These are phyloP conservation scores for Boletellus deceptivus DNA, from an alignment of 1,284 basidiomycete species.

Conservation along the genomic window DNA sequence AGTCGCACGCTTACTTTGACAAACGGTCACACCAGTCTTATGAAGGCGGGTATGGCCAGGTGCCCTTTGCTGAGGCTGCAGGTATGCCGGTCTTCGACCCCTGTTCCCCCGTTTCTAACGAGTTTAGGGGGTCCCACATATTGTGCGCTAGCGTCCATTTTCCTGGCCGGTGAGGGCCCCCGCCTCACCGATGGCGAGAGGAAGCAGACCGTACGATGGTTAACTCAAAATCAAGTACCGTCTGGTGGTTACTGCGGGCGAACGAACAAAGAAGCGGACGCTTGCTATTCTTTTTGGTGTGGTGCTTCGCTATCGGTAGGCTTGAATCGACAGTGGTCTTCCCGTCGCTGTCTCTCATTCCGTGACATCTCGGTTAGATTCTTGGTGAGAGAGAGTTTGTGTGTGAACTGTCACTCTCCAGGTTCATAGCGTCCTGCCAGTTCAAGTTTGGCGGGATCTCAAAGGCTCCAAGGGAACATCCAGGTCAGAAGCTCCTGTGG, in stretches of 20 bases:
- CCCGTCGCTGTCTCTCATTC: background rate
- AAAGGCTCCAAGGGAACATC: conserved; percentile 74
- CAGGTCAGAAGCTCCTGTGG: conserved; percentile 49
- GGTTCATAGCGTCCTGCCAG: conserved; percentile 74
- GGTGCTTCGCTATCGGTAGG: conserved; percentile 73
- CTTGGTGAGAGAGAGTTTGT: conserved; percentile 58
- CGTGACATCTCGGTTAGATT: conserved; percentile 46
- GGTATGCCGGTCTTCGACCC: conserved; percentile 44
- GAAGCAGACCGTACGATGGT: conserved; percentile 68
- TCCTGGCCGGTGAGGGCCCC: conserved; percentile 46
- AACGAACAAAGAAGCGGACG: conserved; percentile 83
- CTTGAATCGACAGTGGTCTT: background rate
- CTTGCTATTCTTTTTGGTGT: conserved; percentile 96
- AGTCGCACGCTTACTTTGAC: background rate
- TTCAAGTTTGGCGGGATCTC: conserved; percentile 83
- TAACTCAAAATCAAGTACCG: conserved; percentile 64
- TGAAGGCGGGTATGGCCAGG: conserved; percentile 91
- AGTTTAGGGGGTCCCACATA: conserved; percentile 87
- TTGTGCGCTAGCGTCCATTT: conserved; percentile 79
- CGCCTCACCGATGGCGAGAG: conserved; percentile 45
- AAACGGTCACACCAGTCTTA: conserved; percentile 58
- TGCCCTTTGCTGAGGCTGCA: conserved; percentile 80
- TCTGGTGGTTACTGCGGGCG: conserved; percentile 83
- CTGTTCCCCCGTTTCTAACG: conserved; percentile 4
- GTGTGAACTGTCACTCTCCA: conserved; percentile 51